Conservation (phyloP, 257 asterid species). For the Gentiana dahurica region DNA sequence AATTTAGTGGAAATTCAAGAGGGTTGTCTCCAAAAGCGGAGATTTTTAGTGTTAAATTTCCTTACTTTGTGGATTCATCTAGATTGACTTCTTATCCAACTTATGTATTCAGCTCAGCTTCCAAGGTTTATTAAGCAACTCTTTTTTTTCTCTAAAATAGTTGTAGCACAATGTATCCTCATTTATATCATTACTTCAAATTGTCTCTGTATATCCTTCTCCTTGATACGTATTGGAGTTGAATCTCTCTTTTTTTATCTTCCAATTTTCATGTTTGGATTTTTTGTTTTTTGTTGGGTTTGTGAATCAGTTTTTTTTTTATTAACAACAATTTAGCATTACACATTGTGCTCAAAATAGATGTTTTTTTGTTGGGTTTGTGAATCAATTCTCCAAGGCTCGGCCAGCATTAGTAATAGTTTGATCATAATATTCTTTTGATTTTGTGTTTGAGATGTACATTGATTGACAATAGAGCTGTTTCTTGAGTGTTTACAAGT, state of each 20-base stretch:
- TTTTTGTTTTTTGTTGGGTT: not conserved
- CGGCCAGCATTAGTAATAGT: not conserved
- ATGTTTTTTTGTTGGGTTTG: too few relatives aligned
- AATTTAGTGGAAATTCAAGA: conserved; percentile 27
- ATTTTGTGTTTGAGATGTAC: too few relatives aligned
- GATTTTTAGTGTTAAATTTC: conserved; percentile 25
- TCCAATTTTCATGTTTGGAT: not conserved
- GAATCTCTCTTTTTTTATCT: not conserved
- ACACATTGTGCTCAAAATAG: too few relatives aligned
- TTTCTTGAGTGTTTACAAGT: too few relatives aligned
- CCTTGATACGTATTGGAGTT: too few relatives aligned
- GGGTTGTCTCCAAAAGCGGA: conserved; percentile 25
- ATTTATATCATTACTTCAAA: not conserved
- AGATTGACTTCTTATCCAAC: conserved; percentile 22
- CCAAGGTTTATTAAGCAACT: conserved; percentile 25
- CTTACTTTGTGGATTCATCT: conserved; percentile 28
- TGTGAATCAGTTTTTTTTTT: too few relatives aligned
- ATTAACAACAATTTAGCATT: too few relatives aligned
- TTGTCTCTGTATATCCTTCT: too few relatives aligned
- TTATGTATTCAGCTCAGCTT: conserved; percentile 20
- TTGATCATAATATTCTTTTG: not conserved
- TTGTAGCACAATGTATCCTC: not conserved
- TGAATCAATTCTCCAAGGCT: too few relatives aligned
- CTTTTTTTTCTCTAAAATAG: not conserved
- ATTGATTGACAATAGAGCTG: too few relatives aligned